Percentiles rank a stretch among this genome's conserved stretches.
These are phyloP conservation scores for Myotisia sp. DNA, from an alignment of 2,329 filamentous ascomycete genomes.

Conservation along the genomic window DNA sequence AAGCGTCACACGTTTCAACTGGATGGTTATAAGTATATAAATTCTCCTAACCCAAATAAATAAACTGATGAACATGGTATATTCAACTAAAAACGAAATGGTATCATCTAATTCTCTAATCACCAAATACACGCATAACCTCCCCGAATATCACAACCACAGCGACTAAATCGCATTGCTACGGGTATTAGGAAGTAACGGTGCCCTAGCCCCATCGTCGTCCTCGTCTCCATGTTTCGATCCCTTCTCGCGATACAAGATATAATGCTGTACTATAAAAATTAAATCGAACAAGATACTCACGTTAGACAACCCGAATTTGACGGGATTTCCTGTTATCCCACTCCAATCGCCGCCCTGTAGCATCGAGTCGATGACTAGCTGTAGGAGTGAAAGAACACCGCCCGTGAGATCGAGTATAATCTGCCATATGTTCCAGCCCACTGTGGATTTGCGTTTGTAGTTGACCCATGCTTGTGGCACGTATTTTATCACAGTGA, in stretches of 20 bases:
- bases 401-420: slow-evolving; percentile 73
- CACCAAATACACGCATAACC: too few species aligned
- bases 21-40: too few species aligned
- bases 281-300: slow-evolving; percentile 73
- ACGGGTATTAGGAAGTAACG: neutral
- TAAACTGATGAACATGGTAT: too few species aligned
- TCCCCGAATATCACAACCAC: too few species aligned
- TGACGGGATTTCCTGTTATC: slow-evolving; percentile 79
- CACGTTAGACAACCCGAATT: slow-evolving; percentile 73
- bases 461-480: slow-evolving; percentile 77
- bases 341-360: slow-evolving; percentile 72
- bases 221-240: slow-evolving; percentile 4
- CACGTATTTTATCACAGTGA: slow-evolving; percentile 85
- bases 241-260: slow-evolving; percentile 46
- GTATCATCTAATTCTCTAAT: too few species aligned
- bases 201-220: neutral
- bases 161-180: too few species aligned
- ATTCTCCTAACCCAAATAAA: too few species aligned
- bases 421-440: slow-evolving; percentile 78
- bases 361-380: slow-evolving; percentile 70
- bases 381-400: slow-evolving; percentile 64
- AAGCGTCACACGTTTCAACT: too few species aligned
- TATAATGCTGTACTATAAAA: slow-evolving; percentile 80
- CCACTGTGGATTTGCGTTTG: slow-evolving; percentile 66
- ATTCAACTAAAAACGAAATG: too few species aligned